Conservation (phyloP, 768 basidiomycete species). For the Ephemerocybe angulata region DNA sequence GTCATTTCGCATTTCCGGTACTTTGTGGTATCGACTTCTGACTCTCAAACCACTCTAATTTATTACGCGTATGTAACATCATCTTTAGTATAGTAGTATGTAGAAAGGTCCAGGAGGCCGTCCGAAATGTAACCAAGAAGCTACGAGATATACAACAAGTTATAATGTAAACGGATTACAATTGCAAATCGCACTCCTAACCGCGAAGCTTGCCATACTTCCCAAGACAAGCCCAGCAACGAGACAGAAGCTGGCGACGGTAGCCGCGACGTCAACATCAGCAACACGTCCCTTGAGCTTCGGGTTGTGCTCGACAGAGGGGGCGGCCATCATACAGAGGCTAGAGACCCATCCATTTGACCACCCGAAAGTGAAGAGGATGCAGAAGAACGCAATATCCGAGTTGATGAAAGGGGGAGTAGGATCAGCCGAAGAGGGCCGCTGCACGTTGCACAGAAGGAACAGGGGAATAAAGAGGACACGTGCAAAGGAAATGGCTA, state of each 20-base stretch:
- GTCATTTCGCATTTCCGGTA: not conserved
- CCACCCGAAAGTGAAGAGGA: conserved; percentile 70
- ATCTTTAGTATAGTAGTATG: too few species aligned
- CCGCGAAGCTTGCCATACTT: conserved; percentile 78
- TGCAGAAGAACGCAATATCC: conserved; percentile 69
- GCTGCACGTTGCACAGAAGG: conserved; percentile 83
- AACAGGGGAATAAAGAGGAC: conserved; percentile 84
- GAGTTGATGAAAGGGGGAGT: conserved; percentile 62
- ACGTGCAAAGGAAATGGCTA: conserved; percentile 62
- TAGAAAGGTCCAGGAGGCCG: not conserved
- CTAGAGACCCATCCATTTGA: conserved; percentile 81
- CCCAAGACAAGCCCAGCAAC: conserved; percentile 74
- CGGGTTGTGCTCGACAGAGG: conserved; percentile 78
- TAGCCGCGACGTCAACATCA: conserved; percentile 84
- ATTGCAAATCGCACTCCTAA: conserved; percentile 60
- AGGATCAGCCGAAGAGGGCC: conserved; percentile 28
- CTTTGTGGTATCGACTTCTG: not conserved
- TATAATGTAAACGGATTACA: conserved; percentile 66
- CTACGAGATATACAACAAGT: not conserved
- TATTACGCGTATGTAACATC: not conserved
- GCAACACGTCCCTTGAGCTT: conserved; percentile 62
- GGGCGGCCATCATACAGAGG: conserved; percentile 76
- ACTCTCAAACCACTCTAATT: not conserved
- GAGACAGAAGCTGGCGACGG: conserved; percentile 73
- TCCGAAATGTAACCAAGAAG: not conserved